Base-by-base conservation (phyloP, 208 protist species). In the Herpetomonas tarakana region DNA sequence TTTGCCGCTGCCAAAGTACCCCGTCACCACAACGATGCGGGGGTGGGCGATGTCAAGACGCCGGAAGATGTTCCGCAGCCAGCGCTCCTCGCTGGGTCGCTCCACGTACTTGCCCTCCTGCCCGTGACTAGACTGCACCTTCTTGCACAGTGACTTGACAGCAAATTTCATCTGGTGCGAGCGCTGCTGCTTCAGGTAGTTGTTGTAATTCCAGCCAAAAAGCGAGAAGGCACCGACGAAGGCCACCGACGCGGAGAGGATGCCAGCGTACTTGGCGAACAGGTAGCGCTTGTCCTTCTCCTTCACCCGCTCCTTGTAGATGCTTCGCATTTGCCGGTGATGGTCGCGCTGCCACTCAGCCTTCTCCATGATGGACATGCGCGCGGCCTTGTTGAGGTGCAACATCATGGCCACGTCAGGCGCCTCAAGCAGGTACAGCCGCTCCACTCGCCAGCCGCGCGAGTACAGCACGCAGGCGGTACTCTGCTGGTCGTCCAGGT, bases 151-250 rank as follows among this genome's bases (percentile, higher is more conserved):
- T 54, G 79, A 58, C 38, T 79, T 65, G 41, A 87, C 80, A 12
- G 80, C 80, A 45, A 83, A 80, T n/a, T 45, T 45, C 64, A 90
- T 66, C 59, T 95, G 89, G 41, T 88, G 90, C 14, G 78, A 83
- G 19, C 89, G 83, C 64, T 89, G 83, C 52, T 88, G 79, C 60
- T 86, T 91, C 19, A 77, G 74, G 68, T 90, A 92, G 71, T 95
- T 93, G 54, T 86, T 87, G 63, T 88, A 93, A 61, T 95, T 95
- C 89, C 89, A 95, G 39, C 82, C 80, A 64, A 95, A 95, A 24
- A 95, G 71, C 27, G 86, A 93, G 68, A 84, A 78, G 59, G 84
- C 89, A 47, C 86, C 86, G 31, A 82, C 50, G 51, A 92, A 84
- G 28, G 89, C 85, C 29, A 95, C 83, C 52, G 74, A 88, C 30